Conservation (phyloP, 192 early-diverging fungal species). For the Neocallimastix lanati region DNA sequence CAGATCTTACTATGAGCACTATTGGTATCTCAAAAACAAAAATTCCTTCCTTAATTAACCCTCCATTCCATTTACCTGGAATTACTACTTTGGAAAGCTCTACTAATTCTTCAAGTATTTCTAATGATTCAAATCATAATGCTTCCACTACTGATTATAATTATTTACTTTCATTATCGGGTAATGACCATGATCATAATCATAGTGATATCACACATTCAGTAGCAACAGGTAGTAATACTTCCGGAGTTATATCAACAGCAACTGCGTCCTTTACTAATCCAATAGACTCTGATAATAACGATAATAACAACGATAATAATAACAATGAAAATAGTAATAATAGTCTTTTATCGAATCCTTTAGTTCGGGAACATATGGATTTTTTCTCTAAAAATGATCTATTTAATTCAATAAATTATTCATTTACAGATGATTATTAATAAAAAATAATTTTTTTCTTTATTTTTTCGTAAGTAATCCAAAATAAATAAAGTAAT, state of each 20-base stretch:
- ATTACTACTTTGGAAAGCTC: background rate
- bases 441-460: too few species aligned
- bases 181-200: background rate
- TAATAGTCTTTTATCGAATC: background rate
- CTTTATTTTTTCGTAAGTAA: too few species aligned
- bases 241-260: background rate
- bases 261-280: too few species aligned
- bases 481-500: too few species aligned
- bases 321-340: too few species aligned
- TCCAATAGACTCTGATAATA: too few species aligned
- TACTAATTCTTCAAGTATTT: background rate
- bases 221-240: background rate
- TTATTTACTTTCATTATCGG: background rate
- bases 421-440: background rate
- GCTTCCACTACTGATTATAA: background rate
- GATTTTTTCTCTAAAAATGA: background rate
- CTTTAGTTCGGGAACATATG: background rate
- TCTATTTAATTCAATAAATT: background rate
- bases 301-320: too few species aligned
- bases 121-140: background rate
- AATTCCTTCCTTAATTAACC: background rate
- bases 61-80: background rate
- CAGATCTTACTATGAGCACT: background rate
- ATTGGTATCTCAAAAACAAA: background rate
- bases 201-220: background rate